A percentile compares a stretch with the other conserved stretches of the same genome.
phyloP scores from a whole-genome alignment of 176 grass and related monocot species.

The Musa acuminata region DNA sequence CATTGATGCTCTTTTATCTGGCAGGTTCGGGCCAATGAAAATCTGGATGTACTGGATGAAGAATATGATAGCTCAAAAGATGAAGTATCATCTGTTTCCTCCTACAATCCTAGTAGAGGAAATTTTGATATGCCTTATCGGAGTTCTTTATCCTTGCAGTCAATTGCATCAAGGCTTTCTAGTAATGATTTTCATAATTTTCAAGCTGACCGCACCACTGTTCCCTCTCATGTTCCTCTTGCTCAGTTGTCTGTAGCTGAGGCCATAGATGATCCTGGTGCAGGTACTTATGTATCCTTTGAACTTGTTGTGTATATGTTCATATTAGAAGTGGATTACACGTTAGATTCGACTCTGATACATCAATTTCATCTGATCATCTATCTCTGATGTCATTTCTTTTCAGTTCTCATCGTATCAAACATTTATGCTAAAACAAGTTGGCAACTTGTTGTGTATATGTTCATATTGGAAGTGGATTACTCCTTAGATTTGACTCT shows the following conservation, averaged over 20 bases:
- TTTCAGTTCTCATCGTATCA: no score
- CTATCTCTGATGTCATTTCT: no score
- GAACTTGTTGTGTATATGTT: background rate
- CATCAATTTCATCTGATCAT: no score
- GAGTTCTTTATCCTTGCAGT: conserved; percentile 62
- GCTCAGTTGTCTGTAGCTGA: conserved; percentile 76
- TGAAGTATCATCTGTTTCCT: conserved; percentile 96
- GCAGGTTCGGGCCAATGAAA: conserved; percentile 68
- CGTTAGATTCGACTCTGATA: no score
- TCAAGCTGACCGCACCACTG: conserved; percentile 40
- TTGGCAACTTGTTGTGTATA: background rate
- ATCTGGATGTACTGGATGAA: conserved; percentile 65
- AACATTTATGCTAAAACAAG: no score
- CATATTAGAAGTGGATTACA: no score
- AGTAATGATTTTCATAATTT: conserved; percentile 41
- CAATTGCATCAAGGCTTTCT: conserved; percentile 61
- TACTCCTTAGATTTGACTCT: no score
- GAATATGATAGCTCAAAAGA: conserved; percentile 95
- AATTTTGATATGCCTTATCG: conserved; percentile 46
- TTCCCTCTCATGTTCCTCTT: conserved; percentile 45
- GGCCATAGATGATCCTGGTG: conserved; percentile 59
- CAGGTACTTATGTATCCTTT: conserved; percentile 38
- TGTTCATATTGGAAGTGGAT: no score
- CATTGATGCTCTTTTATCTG: conserved; percentile 17
- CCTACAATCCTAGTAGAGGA: conserved; percentile 71